Conservation (phyloP, 805 yeast species). For the Sugiyamaella chiloensis region DNA sequence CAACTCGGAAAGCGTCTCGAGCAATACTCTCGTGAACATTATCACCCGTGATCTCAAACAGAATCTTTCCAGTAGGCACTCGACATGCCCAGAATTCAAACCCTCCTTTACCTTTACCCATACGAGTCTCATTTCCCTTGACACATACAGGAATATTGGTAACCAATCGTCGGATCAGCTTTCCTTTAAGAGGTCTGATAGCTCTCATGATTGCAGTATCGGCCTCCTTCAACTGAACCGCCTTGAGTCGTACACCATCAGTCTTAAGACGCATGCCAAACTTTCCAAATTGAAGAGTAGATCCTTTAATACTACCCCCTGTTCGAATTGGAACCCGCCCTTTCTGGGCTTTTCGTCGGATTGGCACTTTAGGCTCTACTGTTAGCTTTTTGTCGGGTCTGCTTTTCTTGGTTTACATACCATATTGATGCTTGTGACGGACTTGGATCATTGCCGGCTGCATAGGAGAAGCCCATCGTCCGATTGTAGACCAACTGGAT, state of each 20-base stretch:
- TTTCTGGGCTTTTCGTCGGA: constrained; percentile 66
- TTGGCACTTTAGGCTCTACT: constrained; percentile 24
- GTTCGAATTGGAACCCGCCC: constrained; percentile 93
- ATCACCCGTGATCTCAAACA: constrained; percentile 77
- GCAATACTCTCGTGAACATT: constrained; percentile 85
- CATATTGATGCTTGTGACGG: constrained; percentile 32
- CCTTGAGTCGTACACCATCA: constrained; percentile 83
- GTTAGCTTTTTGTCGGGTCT: constrained; percentile 17
- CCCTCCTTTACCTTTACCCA: constrained; percentile 99
- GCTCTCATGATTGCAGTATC: constrained; percentile 81
- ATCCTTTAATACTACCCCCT: constrained; percentile 92
- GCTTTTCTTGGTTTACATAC: not conserved
- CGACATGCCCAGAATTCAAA: constrained; percentile 97
- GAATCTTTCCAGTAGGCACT: constrained; percentile 90
- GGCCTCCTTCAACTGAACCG: constrained; percentile 87
- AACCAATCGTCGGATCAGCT: constrained; percentile 73
- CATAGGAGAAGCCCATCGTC: constrained; percentile 10
- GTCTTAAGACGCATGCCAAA: constrained; percentile 84
- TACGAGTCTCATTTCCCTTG: constrained; percentile 98
- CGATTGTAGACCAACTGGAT: not conserved
- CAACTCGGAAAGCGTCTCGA: constrained; percentile 82
- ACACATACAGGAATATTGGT: constrained; percentile 88
- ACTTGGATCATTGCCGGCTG: constrained; percentile 17
- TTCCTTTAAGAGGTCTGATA: constrained; percentile 64
- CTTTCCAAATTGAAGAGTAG: constrained; percentile 73